These are phyloP conservation scores for Parathielavia hyrcaniae DNA, from an alignment of 495 filamentous ascomycete species.

Conservation along the genomic window DNA sequence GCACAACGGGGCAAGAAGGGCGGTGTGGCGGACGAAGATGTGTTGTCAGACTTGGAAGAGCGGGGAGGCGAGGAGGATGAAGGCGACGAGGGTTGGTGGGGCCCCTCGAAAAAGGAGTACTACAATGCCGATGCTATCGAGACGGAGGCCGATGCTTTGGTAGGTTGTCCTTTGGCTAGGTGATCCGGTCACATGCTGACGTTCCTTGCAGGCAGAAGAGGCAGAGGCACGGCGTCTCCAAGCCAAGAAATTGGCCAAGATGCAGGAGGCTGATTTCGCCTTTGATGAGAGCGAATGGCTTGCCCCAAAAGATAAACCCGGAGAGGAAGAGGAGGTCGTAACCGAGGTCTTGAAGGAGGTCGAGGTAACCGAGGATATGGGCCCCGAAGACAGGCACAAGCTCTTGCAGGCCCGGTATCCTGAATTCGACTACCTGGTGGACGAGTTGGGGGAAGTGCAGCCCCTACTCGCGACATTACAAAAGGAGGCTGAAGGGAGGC, in stretches of 20 bases:
- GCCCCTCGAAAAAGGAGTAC: slow-evolving; percentile 79
- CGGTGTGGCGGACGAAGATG: slow-evolving; percentile 29
- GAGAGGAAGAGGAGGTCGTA: slow-evolving; percentile 51
- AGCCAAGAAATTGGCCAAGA: slow-evolving; percentile 76
- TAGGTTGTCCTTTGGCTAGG: slow-evolving; percentile 9
- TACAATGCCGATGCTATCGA: slow-evolving; percentile 87
- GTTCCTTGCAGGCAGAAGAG: slow-evolving; percentile 61
- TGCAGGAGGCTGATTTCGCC: slow-evolving; percentile 84
- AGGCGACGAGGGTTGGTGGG: slow-evolving; percentile 75
- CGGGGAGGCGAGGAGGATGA: slow-evolving; percentile 56
- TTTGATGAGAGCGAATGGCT: slow-evolving; percentile 87
- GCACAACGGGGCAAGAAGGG: slow-evolving; percentile 26
- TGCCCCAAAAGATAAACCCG: slow-evolving; percentile 40
- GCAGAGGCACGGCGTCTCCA: slow-evolving; percentile 79
- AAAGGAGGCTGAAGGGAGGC: slow-evolving; percentile 48
- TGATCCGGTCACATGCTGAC: slow-evolving; percentile 1
- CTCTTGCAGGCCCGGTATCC: slow-evolving; percentile 77
- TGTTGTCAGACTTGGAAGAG: slow-evolving; percentile 37
- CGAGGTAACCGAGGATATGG: slow-evolving; percentile 74
- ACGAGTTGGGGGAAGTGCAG: slow-evolving; percentile 71
- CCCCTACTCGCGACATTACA: slow-evolving; percentile 52
- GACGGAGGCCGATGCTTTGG: slow-evolving; percentile 79
- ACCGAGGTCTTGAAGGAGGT: slow-evolving; percentile 78
- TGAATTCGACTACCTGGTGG: slow-evolving; percentile 78
- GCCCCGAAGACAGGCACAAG: slow-evolving; percentile 63